Evolutionary conservation across 2,329 filamentous ascomycete species (phyloP).

Genomic region (Penicillium sp.): DNA sequence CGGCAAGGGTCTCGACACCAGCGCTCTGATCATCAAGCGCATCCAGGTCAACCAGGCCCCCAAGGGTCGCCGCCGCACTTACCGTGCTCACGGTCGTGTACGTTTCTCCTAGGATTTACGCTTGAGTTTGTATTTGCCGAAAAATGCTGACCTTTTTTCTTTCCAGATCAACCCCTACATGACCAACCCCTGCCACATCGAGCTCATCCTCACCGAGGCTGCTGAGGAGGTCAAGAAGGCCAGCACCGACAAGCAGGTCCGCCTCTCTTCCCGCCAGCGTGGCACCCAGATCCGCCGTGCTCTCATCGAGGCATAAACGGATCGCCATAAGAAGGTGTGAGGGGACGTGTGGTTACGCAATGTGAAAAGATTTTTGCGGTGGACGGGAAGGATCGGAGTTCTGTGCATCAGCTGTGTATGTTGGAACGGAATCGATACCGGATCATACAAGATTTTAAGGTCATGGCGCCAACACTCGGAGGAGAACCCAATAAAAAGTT

Average conservation of each 20-base stretch:
- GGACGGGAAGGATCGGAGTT: conserved; percentile 32
- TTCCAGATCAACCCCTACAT: conserved; percentile 98
- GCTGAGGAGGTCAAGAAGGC: conserved; percentile 89
- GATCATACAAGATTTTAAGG: conserved; percentile 24
- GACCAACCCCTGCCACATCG: conserved; percentile 99
- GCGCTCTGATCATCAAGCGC: conserved; percentile 98
- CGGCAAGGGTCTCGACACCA: conserved; percentile 92
- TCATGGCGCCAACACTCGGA: conserved; percentile 22
- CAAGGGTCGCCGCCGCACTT: conserved; percentile 97
- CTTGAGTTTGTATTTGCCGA: no score
- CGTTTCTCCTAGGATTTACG: conserved; percentile 39
- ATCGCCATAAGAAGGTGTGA: conserved; percentile 24
- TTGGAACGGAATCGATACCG: conserved; percentile 24
- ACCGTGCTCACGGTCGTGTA: conserved; percentile 99
- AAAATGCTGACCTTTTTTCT: not conserved
- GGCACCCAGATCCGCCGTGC: conserved; percentile 57
- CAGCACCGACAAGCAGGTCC: conserved; percentile 57
- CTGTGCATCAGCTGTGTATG: conserved; percentile 23
- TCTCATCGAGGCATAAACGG: conserved; percentile 49
- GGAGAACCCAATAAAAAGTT: conserved; percentile 27
- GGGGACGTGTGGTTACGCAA: conserved; percentile 22
- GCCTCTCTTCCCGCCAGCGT: conserved; percentile 86
- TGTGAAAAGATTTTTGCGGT: conserved; percentile 24
- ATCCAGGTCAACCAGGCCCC: conserved; percentile 99
- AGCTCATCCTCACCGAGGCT: conserved; percentile 97